Percentiles rank a stretch among this genome's conserved stretches.
Conservation (phyloP, 495 filamentous ascomycete genomes). For the Astrocystis sublimbata region DNA sequence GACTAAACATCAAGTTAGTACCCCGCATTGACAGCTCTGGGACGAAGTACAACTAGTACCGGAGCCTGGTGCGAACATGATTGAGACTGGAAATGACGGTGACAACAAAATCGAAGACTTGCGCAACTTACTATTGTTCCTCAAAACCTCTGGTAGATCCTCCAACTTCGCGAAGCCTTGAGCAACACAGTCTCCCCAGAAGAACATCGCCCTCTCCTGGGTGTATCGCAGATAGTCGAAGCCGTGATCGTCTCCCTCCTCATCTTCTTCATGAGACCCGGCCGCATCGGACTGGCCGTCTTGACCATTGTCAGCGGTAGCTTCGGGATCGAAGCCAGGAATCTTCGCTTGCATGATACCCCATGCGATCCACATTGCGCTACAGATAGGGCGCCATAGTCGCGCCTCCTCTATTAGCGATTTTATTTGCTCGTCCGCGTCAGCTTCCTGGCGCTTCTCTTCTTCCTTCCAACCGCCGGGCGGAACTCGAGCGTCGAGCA, state of each 20-base stretch:
- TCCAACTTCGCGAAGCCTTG: slow-evolving; percentile 70
- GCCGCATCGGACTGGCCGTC: slow-evolving; percentile 14
- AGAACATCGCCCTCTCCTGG: slow-evolving; percentile 85
- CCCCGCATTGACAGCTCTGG: not conserved
- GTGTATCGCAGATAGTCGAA: slow-evolving; percentile 95
- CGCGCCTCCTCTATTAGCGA: slow-evolving; percentile 73
- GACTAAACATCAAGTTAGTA: slow-evolving; percentile 9
- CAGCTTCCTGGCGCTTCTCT: slow-evolving; percentile 60
- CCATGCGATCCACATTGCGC: slow-evolving; percentile 93
- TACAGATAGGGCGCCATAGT: slow-evolving; percentile 83
- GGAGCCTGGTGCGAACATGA: no score
- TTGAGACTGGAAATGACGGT: not conserved
- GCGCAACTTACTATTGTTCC: slow-evolving; percentile 54
- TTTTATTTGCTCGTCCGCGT: slow-evolving; percentile 62
- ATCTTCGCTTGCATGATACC: slow-evolving; percentile 93
- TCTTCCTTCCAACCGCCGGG: slow-evolving; percentile 57
- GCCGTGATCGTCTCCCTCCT: slow-evolving; percentile 50
- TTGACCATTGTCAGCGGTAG: slow-evolving; percentile 1
- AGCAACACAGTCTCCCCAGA: slow-evolving; percentile 83
- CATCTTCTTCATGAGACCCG: slow-evolving; percentile 43
- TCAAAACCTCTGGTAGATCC: slow-evolving; percentile 67
- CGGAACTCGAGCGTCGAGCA: slow-evolving; percentile 68
- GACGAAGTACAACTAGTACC: not conserved
- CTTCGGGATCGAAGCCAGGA: slow-evolving; percentile 50
- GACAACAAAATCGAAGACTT: slow-evolving; percentile 41